These are phyloP conservation scores for Colletotrichum limetticola DNA, from an alignment of 2,329 filamentous ascomycete genomes.

Conservation along the genomic window DNA sequence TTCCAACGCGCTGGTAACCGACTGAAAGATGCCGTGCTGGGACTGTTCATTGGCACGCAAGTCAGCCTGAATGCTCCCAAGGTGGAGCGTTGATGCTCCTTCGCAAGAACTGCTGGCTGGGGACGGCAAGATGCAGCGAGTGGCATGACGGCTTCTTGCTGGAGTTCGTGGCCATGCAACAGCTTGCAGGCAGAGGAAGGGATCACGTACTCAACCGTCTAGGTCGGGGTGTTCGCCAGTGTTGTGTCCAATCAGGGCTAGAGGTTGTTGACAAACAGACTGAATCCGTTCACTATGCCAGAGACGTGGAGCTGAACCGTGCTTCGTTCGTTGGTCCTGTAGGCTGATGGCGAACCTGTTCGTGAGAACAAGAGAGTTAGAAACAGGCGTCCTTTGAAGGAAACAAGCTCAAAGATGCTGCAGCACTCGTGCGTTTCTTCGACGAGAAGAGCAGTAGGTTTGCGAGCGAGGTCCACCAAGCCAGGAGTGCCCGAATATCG, in stretches of 20 bases:
- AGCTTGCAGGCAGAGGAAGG: conserved; percentile 16
- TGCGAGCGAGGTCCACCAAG: conserved; percentile 15
- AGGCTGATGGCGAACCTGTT: conserved; percentile 34
- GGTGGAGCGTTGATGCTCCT: conserved; percentile 6
- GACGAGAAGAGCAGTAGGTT: conserved; percentile 4
- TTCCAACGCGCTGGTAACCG: conserved; percentile 31
- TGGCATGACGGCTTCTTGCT: conserved; percentile 32
- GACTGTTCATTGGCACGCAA: conserved; percentile 29
- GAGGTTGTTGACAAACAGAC: conserved; percentile 28
- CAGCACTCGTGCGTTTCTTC: conserved; percentile 22
- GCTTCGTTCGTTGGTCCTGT: conserved; percentile 31
- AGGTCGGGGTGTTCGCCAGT: conserved; percentile 14
- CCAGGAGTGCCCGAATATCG: not conserved
- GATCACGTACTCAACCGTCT: conserved; percentile 36
- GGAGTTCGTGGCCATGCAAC: conserved; percentile 29
- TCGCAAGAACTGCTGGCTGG: conserved; percentile 22
- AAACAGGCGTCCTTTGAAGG: conserved; percentile 23
- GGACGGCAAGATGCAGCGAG: conserved; percentile 25
- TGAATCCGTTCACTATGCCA: conserved; percentile 28
- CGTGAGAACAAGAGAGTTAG: conserved; percentile 32
- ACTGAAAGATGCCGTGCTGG: conserved; percentile 28
- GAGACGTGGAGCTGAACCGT: conserved; percentile 22
- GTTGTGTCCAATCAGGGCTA: conserved; percentile 29
- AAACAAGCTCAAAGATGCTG: conserved; percentile 22
- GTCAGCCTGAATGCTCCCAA: conserved; percentile 20